Conservation (phyloP, 768 basidiomycete species). For the Pleurotus pulmonarius region DNA sequence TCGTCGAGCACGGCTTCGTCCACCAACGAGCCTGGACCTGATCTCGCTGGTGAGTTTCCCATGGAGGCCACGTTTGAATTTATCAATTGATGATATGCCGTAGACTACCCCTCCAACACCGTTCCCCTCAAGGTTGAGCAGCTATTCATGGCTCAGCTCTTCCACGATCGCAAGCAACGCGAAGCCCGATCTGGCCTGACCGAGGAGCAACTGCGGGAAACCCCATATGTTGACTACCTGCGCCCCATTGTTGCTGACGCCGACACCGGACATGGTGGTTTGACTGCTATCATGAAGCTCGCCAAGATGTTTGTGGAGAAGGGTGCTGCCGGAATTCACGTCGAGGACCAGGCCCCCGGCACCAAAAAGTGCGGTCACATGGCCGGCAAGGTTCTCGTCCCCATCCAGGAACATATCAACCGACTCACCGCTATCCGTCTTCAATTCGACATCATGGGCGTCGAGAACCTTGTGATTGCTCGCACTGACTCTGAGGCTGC, state of each 20-base stretch:
- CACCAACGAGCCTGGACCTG: constrained; percentile 95
- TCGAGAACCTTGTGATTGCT: constrained; percentile 89
- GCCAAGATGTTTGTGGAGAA: constrained; percentile 99
- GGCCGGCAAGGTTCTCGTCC: constrained; percentile 96
- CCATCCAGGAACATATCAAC: constrained; percentile 97
- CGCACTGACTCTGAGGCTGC: constrained; percentile 98
- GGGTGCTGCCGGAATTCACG: constrained; percentile 95
- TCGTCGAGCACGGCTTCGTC: constrained; percentile 91
- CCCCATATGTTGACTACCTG: constrained; percentile 81
- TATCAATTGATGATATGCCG: not conserved
- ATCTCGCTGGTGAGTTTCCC: constrained; percentile 76
- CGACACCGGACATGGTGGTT: constrained; percentile 95
- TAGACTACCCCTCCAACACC: constrained; percentile 97
- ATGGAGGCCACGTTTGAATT: not conserved
- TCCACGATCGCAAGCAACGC: constrained; percentile 97
- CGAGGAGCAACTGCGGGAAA: constrained; percentile 65
- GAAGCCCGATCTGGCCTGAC: constrained; percentile 71
- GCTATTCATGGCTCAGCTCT: constrained; percentile 95
- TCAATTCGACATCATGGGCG: constrained; percentile 98
- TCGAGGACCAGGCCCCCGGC: constrained; percentile 97
- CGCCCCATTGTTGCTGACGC: constrained; percentile 96
- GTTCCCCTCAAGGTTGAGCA: constrained; percentile 99
- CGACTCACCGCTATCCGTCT: constrained; percentile 95
- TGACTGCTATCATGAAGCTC: constrained; percentile 98
- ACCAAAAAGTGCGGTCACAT: constrained; percentile 97